Evolutionary conservation across 169 alveolate species (phyloP).

Genomic region (Besnoitia besnoiti): DNA sequence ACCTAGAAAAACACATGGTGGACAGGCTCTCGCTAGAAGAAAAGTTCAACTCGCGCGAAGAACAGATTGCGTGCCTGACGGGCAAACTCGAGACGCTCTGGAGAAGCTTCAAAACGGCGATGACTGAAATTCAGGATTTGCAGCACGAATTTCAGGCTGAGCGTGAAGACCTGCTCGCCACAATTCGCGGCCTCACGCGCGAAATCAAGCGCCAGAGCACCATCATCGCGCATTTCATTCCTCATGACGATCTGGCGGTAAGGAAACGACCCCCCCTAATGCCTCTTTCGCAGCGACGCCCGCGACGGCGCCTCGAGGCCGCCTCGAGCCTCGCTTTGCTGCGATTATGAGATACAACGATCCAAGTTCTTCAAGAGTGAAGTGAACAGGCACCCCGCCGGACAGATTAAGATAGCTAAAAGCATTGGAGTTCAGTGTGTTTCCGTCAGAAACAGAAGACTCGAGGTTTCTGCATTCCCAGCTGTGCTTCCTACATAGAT

Average conservation of each 20-base stretch:
- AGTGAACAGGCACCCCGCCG: no score
- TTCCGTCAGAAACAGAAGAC: no score
- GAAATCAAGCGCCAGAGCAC: conserved; percentile 79
- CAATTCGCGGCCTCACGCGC: conserved; percentile 76
- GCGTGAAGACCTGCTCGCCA: conserved; percentile 82
- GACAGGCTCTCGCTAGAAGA: conserved; percentile 68
- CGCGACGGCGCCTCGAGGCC: no score
- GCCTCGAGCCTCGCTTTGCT: no score
- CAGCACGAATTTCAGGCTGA: conserved; percentile 80
- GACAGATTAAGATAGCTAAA: no score
- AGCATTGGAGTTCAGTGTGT: not conserved
- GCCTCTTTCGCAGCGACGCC: no score
- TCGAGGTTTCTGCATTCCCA: no score
- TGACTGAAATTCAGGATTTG: conserved; percentile 80
- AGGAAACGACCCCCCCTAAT: no score
- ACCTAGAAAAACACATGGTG: conserved; percentile 69
- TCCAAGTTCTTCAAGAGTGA: no score
- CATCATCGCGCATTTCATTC: conserved; percentile 80
- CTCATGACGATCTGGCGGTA: conserved; percentile 76
- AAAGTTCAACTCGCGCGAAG: conserved; percentile 72
- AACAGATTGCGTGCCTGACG: conserved; percentile 65
- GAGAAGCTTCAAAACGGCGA: conserved; percentile 76
- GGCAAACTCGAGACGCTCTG: conserved; percentile 72
- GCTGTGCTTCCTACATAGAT: no score
- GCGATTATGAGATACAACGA: no score